phyloP scores from a whole-genome alignment of 768 basidiomycete species.

The Tricholoma terreum region DNA sequence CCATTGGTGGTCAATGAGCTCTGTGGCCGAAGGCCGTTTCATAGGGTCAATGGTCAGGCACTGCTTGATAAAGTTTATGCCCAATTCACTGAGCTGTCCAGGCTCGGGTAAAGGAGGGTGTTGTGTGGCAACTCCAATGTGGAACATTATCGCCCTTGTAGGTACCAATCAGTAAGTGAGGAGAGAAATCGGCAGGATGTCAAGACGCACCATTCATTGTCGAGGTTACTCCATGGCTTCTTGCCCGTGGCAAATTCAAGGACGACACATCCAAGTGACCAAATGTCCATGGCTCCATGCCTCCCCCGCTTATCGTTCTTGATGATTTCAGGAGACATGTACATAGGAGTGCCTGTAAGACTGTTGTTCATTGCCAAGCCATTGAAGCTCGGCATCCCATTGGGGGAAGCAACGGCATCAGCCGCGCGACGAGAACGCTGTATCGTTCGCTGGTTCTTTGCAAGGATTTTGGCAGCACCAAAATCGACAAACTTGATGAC shows the following conservation, averaged over 20 bases:
- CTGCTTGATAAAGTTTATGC: conserved; percentile 90
- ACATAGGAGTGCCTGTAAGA: conserved; percentile 97
- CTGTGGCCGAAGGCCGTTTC: conserved; percentile 76
- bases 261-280: conserved; percentile 97
- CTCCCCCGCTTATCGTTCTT: conserved; percentile 87
- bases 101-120: conserved; percentile 94
- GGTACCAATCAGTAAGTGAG: not conserved
- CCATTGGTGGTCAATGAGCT: conserved; percentile 89
- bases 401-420: conserved; percentile 33
- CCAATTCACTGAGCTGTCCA: conserved; percentile 81
- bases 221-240: conserved; percentile 98
- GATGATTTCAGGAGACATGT: conserved; percentile 99
- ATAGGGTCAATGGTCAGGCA: conserved; percentile 88
- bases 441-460: conserved; percentile 83
- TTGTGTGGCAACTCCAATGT: conserved; percentile 94
- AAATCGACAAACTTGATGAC: conserved; percentile 98
- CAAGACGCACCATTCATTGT: conserved; percentile 88
- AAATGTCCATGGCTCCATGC: conserved; percentile 96
- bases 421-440: conserved; percentile 63
- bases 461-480: conserved; percentile 94
- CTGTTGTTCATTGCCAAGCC: conserved; percentile 71
- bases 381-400: conserved; percentile 32
- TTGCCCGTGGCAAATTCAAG: conserved; percentile 94
- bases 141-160: conserved; percentile 98
- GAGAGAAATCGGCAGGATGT: not conserved